Base-by-base conservation (phyloP, 2,329 filamentous ascomycete genomes). In the Cytospora piceae region DNA sequence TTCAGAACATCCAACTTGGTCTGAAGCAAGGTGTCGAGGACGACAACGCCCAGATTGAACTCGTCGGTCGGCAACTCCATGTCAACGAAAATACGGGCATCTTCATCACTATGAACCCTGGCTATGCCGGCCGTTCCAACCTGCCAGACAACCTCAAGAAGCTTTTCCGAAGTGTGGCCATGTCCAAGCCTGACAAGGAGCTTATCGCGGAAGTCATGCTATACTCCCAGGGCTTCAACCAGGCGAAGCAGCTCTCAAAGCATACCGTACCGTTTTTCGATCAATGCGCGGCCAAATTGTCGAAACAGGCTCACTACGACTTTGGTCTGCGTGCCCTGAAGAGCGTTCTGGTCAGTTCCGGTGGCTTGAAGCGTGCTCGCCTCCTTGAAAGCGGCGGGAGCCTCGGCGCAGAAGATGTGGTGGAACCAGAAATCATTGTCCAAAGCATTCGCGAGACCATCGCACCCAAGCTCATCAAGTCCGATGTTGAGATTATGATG, bases 81-180 rank as follows among this genome's bases (percentile, higher is more conserved):
- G 95, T 99, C 71, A 96, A 97, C 73, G 84, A 86, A 68, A 96
- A 97, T 75, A 98, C 96, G 59, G 95, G 95, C 72, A 95, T 99
- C 76, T 99, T 99, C 82, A 99, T 99, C 77, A 99, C 95, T 49
- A 99, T 99, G 96, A 99, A 99, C 77, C 95, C 95, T 77, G 95
- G 95, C 61, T 99, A 99, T 79, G 95, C 95, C 61, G 95, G 95
- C 65, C 92, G 95, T 78, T 99, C 95, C 58, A 99, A 99, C 79
- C 81, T 99, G 74, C 95, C 95, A 2, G 95, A 99, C 80, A 99
- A 99, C 77, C 79, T 99, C 81, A 99, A 99, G 87, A 99, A 99
- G 80, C 83, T 99, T 51, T 99, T 99, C 87, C 90, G 96, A 75
- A 99, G 95, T 74, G 94, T 99, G 60, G 95, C 95, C 69, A 99